Conservation (phyloP, 2,329 filamentous ascomycete genomes). For the Venturia oleaginea region DNA sequence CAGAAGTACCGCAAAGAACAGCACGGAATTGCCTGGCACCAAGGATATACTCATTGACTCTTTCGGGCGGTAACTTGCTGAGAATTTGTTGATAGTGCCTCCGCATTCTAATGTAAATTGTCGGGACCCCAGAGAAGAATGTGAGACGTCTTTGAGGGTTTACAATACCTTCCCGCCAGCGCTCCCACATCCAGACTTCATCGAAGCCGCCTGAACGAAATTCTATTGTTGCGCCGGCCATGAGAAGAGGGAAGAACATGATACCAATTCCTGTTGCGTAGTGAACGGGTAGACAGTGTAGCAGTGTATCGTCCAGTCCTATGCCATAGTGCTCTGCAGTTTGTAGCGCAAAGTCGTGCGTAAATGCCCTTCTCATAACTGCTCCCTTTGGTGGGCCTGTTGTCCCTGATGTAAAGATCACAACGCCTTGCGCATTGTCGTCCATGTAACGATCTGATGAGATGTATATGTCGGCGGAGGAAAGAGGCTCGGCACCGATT, state of each 20-base stretch:
- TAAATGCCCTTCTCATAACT: slow-evolving; percentile 35
- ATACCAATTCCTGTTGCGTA: slow-evolving; percentile 29
- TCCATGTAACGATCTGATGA: slow-evolving; percentile 33
- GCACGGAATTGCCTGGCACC: slow-evolving; percentile 34
- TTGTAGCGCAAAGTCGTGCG: slow-evolving; percentile 26
- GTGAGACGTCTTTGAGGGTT: slow-evolving; percentile 21
- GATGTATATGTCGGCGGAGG: slow-evolving; percentile 28
- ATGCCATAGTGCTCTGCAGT: slow-evolving; percentile 27
- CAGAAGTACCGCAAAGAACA: slow-evolving; percentile 39
- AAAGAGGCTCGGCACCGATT: slow-evolving; percentile 23
- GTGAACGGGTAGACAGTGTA: slow-evolving; percentile 29
- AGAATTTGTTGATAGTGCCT: slow-evolving; percentile 29
- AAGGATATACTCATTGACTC: slow-evolving; percentile 32
- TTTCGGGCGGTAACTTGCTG: slow-evolving; percentile 21
- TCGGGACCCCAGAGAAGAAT: slow-evolving; percentile 29
- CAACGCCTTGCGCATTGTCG: slow-evolving; percentile 32
- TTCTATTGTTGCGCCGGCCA: slow-evolving; percentile 26
- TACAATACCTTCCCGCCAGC: slow-evolving; percentile 24
- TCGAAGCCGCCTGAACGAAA: slow-evolving; percentile 29
- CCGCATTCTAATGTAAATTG: slow-evolving; percentile 29
- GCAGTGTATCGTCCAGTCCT: slow-evolving; percentile 24
- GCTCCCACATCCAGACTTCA: slow-evolving; percentile 27
- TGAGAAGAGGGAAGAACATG: slow-evolving; percentile 28
- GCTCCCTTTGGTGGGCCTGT: slow-evolving; percentile 38
- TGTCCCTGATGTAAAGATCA: slow-evolving; percentile 40